A percentile compares a stretch with the other conserved stretches of the same genome.
These are phyloP conservation scores for Omphalotus guepiniiformis DNA, from an alignment of 768 basidiomycete genomes.

Conservation along the genomic window DNA sequence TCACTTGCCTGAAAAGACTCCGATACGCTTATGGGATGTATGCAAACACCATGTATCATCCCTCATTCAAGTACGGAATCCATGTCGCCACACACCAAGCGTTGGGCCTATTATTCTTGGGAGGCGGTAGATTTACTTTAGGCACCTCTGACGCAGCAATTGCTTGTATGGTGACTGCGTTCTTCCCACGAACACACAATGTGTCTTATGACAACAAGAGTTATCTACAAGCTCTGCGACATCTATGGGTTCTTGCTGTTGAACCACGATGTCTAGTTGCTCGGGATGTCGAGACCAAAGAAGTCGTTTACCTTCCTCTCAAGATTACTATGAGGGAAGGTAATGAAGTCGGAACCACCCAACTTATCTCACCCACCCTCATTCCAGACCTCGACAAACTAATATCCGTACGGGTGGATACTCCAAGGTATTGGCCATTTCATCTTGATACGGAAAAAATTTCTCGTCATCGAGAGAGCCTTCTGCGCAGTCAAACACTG, in stretches of 20 bases:
- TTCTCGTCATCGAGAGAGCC: conserved; percentile 59
- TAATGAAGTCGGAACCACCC: conserved; percentile 56
- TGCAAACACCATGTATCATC: conserved; percentile 55
- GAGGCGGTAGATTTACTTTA: conserved; percentile 86
- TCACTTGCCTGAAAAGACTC: conserved; percentile 81
- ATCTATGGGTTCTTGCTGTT: conserved; percentile 93
- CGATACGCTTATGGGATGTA: conserved; percentile 89
- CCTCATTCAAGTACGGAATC: conserved; percentile 77
- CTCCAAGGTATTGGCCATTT: conserved; percentile 94
- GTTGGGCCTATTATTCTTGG: conserved; percentile 88
- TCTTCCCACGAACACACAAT: conserved; percentile 86
- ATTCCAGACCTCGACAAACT: conserved; percentile 86
- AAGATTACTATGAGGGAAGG: conserved; percentile 79
- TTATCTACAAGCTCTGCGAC: conserved; percentile 89
- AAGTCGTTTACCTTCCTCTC: conserved; percentile 89
- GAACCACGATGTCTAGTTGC: conserved; percentile 92
- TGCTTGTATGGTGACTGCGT: conserved; percentile 83
- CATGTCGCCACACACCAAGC: conserved; percentile 91
- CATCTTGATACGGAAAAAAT: conserved; percentile 72
- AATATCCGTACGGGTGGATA: conserved; percentile 82
- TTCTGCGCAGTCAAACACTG: conserved; percentile 76
- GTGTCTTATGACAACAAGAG: conserved; percentile 82
- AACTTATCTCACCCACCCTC: conserved; percentile 88
- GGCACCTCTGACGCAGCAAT: conserved; percentile 91
- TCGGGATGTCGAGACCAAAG: conserved; percentile 86